phyloP scores from a whole-genome alignment of 116 monocot genomes.

The Papilionanthe hybrid region DNA sequence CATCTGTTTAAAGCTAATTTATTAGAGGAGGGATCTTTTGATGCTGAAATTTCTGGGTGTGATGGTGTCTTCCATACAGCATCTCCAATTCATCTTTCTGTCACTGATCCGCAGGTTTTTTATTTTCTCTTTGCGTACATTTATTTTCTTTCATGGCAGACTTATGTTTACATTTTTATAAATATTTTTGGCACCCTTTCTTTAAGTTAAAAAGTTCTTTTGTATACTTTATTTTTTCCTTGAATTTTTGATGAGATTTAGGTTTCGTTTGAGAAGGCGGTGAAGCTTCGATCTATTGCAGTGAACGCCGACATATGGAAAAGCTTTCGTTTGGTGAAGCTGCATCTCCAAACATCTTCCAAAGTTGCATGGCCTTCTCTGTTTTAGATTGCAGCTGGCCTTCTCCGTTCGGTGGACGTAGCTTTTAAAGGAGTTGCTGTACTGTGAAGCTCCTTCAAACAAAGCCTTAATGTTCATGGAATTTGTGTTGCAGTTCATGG shows the following conservation, averaged over 20 bases:
- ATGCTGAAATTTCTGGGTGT: constrained; percentile 34
- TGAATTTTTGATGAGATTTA: not conserved
- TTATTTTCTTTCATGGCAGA: not conserved
- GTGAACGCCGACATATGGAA: too few species aligned
- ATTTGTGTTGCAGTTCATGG: too few species aligned
- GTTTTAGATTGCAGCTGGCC: too few species aligned
- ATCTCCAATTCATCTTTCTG: constrained; percentile 27
- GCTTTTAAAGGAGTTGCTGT: too few species aligned
- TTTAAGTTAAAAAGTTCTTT: not conserved
- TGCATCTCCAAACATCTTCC: too few species aligned
- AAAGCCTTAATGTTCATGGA: too few species aligned
- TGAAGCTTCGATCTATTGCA: too few species aligned
- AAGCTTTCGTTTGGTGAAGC: too few species aligned
- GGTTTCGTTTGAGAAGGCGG: not conserved
- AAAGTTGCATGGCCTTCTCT: too few species aligned
- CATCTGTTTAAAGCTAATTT: constrained; percentile 34
- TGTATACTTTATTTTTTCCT: not conserved
- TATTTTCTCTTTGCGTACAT: not conserved
- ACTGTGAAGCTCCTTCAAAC: too few species aligned
- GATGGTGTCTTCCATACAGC: constrained; percentile 52
- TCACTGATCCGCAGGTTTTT: constrained; percentile 36
- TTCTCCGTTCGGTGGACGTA: too few species aligned
- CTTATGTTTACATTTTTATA: not conserved
- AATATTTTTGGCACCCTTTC: too few species aligned
- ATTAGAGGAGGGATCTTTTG: constrained; percentile 45